Evolutionary conservation across 768 basidiomycete genomes (phyloP).

Genomic region (Phaeotremella skinneri): DNA sequence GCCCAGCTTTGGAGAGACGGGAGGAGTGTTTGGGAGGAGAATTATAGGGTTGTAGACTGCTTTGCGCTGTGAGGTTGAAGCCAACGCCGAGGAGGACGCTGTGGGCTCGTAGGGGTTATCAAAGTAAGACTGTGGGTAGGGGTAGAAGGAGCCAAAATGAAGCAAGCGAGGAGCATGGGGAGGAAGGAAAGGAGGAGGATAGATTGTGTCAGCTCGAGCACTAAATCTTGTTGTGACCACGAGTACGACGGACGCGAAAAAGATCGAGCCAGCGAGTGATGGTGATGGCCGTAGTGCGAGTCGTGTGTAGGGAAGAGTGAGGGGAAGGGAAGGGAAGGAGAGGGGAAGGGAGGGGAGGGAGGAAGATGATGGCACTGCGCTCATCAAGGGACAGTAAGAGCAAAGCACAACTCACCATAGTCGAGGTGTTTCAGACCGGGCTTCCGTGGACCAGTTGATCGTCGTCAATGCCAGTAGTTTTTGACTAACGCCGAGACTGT

Average conservation of each 20-base stretch:
- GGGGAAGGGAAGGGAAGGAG: not conserved
- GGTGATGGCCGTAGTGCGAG: not conserved
- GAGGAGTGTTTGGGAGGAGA: not conserved
- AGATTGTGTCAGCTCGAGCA: constrained; percentile 4
- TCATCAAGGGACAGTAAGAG: no score
- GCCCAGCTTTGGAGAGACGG: not conserved
- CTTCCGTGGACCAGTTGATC: no score
- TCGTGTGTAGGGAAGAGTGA: not conserved
- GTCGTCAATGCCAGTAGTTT: no score
- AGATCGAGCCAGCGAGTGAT: constrained; percentile 1
- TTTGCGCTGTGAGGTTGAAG: not conserved
- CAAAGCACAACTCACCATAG: no score
- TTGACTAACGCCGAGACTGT: no score
- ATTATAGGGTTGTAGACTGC: not conserved
- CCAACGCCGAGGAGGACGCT: not conserved
- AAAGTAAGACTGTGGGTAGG: constrained; percentile 9
- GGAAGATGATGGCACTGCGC: no score
- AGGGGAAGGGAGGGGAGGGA: not conserved
- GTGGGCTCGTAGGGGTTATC: not conserved
- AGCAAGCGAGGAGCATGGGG: constrained; percentile 10
- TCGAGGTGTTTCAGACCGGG: no score
- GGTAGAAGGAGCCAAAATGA: constrained; percentile 4
- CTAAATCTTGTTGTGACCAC: no score
- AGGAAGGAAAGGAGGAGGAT: constrained; percentile 4
- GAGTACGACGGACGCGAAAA: no score